Base-by-base conservation (phyloP, 2,329 filamentous ascomycete species). In the Aspergillus tanneri region DNA sequence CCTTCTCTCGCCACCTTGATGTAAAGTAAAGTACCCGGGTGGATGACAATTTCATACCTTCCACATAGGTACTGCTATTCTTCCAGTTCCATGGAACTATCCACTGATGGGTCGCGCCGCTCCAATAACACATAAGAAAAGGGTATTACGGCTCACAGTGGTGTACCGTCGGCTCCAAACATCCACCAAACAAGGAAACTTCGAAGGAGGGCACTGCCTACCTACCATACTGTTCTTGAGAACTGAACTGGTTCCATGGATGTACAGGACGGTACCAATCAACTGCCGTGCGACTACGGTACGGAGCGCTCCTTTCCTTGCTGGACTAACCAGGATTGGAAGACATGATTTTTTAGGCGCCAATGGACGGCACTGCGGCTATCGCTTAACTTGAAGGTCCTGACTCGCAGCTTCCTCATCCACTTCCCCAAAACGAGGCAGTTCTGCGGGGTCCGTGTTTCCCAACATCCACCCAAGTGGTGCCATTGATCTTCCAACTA, bases 251-350 rank as follows among this genome's bases (percentile, higher is more conserved):
- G n/a, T 9, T 10, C 30, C 30, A 34, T 34, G 30, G 30, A 34
- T 34, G 30, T 34, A 34, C 30, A 34, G 30, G 11, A 34, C 57
- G 57, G 36, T 49, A 36, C 50, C 46, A 55, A 49, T 47, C 45
- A 53, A 27, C 60, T 56, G 59, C 57, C 60, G 60, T 61, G 59
- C 58, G 56, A 62, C 58, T 57, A 65, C 62, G 63, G 63, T 60
- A 63, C 63, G 64, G 64, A 59, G 63, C 61, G 62, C 55, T 58
- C 52, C 57, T 56, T 62, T 53, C 44, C 48, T 42, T 52, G 47
- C 49, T 54, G 44, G 49, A 42, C 35, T 52, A 46, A 54, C 48
- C 53, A 48, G 47, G 39, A 43, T 32, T 37, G 18, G 43, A 43
- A 43, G 34, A 24, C 21, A 27, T 37, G 39, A 34, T 41, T 30